Evolutionary conservation across 2,329 filamentous ascomycete species (phyloP).

Genomic region (Tolypocladium endophyticum): DNA sequence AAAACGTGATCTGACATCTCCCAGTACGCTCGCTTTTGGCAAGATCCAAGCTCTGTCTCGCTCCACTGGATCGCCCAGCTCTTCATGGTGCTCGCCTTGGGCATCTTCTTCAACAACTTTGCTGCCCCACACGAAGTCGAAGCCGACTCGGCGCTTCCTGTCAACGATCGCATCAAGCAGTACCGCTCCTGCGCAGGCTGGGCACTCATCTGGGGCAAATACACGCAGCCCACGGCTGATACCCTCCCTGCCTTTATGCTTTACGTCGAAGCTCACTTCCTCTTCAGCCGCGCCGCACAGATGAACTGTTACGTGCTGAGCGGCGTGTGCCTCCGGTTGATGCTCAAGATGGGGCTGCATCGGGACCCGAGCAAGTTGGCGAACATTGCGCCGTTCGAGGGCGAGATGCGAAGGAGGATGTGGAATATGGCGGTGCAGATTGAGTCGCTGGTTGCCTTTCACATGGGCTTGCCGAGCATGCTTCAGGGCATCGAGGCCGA

Average conservation of each 20-base stretch:
- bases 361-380: slow-evolving; percentile 42
- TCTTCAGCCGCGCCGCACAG: slow-evolving; percentile 38
- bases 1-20: background rate
- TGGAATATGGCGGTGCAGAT: slow-evolving; percentile 47
- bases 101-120: slow-evolving; percentile 33
- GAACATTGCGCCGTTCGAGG: slow-evolving; percentile 38
- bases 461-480: slow-evolving; percentile 58
- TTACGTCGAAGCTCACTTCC: slow-evolving; percentile 42
- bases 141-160: slow-evolving; percentile 25
- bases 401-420: slow-evolving; percentile 41
- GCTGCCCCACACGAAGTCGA: slow-evolving; percentile 32
- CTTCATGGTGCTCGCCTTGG: slow-evolving; percentile 35
- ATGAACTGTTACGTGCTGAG: slow-evolving; percentile 44
- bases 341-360: slow-evolving; percentile 49
- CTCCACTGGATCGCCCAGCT: slow-evolving; percentile 40
- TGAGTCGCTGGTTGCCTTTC: slow-evolving; percentile 55
- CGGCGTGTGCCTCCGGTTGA: slow-evolving; percentile 38
- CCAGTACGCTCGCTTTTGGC: slow-evolving; percentile 40
- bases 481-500: slow-evolving; percentile 53
- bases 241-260: slow-evolving; percentile 41
- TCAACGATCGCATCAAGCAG: slow-evolving; percentile 33
- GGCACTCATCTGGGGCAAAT: slow-evolving; percentile 39
- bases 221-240: slow-evolving; percentile 34
- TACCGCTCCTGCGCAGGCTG: slow-evolving; percentile 41
- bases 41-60: slow-evolving; percentile 25